phyloP scores from a whole-genome alignment of 768 basidiomycete species.

The Jaapia argillacea region DNA sequence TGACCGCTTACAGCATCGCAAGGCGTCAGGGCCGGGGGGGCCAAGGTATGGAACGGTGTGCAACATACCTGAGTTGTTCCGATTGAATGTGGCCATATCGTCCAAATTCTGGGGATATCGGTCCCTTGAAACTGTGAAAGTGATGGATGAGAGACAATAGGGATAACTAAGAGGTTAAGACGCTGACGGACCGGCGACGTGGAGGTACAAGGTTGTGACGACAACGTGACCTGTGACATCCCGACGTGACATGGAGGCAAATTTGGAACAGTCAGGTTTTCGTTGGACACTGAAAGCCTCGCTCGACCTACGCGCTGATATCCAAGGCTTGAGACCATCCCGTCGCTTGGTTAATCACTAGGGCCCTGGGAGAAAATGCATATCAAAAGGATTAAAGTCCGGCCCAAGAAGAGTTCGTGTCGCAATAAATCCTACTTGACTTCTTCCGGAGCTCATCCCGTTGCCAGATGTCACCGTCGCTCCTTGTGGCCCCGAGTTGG shows the following conservation, averaged over 20 bases:
- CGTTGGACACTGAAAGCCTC: too few species aligned
- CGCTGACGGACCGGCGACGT: too few species aligned
- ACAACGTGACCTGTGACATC: too few species aligned
- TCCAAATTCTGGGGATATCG: background rate
- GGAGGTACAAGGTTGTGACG: too few species aligned
- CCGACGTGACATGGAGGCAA: too few species aligned
- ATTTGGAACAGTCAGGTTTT: too few species aligned
- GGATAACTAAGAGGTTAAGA: background rate
- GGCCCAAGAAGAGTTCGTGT: conserved; percentile 59
- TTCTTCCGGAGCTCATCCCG: too few species aligned
- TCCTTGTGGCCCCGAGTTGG: conserved; percentile 62
- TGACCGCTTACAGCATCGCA: conserved; percentile 51
- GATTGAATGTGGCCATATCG: conserved; percentile 50
- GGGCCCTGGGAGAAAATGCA: conserved; percentile 23
- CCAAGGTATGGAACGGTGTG: background rate
- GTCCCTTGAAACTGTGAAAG: background rate
- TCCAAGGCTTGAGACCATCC: too few species aligned
- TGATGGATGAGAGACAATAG: background rate
- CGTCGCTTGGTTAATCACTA: background rate
- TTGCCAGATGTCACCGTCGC: conserved; percentile 23
- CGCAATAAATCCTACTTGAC: background rate
- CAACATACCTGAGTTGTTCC: conserved; percentile 73
- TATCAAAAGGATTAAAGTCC: conserved; percentile 73
- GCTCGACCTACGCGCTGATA: too few species aligned
- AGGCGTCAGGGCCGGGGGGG: conserved; percentile 4